Evolutionary conservation across 148 eudicot genomes (phyloP).

Genomic region (Salicornia ramosissima): DNA sequence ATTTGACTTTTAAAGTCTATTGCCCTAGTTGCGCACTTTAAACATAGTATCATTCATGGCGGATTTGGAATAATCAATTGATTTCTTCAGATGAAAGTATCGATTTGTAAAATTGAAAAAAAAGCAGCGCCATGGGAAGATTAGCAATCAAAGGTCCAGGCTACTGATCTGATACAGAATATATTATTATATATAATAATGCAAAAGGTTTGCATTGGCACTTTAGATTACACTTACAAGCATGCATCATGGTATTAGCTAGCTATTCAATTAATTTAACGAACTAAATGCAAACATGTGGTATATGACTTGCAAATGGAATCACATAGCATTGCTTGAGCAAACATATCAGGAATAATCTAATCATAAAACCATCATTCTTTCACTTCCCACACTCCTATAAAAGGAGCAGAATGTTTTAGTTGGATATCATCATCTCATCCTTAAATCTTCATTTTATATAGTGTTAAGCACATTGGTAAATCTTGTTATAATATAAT

Average conservation of each 20-base stretch:
- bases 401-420: not conserved
- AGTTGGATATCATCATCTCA: not conserved
- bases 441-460: not conserved
- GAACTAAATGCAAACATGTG: slow-evolving; percentile 4
- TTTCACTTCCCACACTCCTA: slow-evolving; percentile 7
- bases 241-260: not conserved
- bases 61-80: too few relatives aligned
- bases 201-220: not conserved
- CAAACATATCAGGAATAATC: slow-evolving; percentile 17
- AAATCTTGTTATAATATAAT: not conserved
- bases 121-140: not conserved
- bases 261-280: not conserved
- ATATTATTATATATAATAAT: too few relatives aligned
- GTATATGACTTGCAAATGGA: not conserved
- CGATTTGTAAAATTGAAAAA: slow-evolving; percentile 3
- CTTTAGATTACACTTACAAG: not conserved
- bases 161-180: too few relatives aligned
- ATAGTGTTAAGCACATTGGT: not conserved
- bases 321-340: slow-evolving; percentile 13
- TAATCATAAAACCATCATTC: not conserved
- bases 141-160: slow-evolving; percentile 9
- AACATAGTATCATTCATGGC: too few relatives aligned
- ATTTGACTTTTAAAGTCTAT: too few relatives aligned
- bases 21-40: too few relatives aligned
- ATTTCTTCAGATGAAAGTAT: slow-evolving; percentile 11